Conservation (phyloP, 345 rosid species). For the Moricandia arvensis region DNA sequence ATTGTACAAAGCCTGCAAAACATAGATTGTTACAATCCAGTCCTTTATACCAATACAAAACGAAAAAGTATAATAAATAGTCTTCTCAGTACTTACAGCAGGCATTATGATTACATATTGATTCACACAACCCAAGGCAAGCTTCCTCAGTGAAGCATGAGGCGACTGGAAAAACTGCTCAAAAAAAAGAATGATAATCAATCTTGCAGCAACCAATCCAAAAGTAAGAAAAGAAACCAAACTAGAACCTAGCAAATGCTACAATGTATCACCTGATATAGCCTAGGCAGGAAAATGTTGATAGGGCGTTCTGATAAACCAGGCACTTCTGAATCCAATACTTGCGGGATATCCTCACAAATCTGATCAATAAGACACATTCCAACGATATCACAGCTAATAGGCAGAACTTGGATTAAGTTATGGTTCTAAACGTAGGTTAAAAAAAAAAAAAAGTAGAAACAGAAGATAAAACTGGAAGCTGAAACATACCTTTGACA, state of each 20-base stretch:
- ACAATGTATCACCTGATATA: conserved; percentile 56
- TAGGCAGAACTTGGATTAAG: background rate
- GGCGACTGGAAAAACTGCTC: conserved; percentile 92
- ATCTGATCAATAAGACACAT: conserved; percentile 46
- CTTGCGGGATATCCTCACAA: conserved; percentile 94
- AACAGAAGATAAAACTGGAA: background rate
- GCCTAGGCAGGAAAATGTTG: conserved; percentile 71
- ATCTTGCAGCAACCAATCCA: background rate
- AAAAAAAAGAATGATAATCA: conserved; percentile 22
- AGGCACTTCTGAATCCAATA: conserved; percentile 81
- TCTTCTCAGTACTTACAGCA: conserved; percentile 59
- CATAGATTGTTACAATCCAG: background rate
- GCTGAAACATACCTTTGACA: conserved; percentile 68
- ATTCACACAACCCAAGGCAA: conserved; percentile 83
- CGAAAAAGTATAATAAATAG: background rate
- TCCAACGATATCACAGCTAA: conserved; percentile 2
- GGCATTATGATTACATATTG: conserved; percentile 93
- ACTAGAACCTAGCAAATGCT: conserved; percentile 5
- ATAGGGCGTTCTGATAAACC: conserved; percentile 88
- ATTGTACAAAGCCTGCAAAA: conserved; percentile 64
- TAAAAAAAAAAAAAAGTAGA: background rate
- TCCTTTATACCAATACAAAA: conserved; percentile 5
- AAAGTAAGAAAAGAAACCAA: conserved; percentile 13
- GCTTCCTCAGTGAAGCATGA: conserved; percentile 76
- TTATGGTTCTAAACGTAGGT: background rate